Conservation (phyloP, 2,329 filamentous ascomycete species). For the Hymenoscyphus albidus region DNA sequence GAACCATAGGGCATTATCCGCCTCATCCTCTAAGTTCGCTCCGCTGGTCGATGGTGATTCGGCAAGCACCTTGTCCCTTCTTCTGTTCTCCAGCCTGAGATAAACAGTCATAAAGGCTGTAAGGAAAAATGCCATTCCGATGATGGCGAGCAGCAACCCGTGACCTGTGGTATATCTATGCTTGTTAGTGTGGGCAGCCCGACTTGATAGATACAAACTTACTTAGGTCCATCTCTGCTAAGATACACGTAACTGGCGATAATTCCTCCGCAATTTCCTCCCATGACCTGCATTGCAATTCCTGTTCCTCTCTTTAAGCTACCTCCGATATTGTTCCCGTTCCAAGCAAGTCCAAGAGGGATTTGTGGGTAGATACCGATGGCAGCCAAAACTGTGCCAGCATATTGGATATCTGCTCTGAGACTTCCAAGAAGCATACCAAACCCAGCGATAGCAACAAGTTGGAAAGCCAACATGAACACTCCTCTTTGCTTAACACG, state of each 20-base stretch:
- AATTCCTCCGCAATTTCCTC: conserved; percentile 81
- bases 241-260: conserved; percentile 49
- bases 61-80: conserved; percentile 40
- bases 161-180: conserved; percentile 43
- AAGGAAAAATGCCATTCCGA: conserved; percentile 46
- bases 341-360: conserved; percentile 80
- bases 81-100: conserved; percentile 52
- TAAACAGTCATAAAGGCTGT: conserved; percentile 55
- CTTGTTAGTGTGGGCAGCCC: not conserved
- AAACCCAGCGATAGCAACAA: conserved; percentile 73
- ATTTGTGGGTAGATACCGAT: conserved; percentile 76
- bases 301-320: conserved; percentile 87
- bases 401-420: conserved; percentile 68
- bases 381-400: conserved; percentile 77
- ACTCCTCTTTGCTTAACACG: conserved; percentile 69
- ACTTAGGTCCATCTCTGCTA: conserved; percentile 36
- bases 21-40: not conserved
- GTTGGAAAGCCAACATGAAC: conserved; percentile 58
- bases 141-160: conserved; percentile 41
- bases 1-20: not conserved
- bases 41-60: not conserved
- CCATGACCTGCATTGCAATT: conserved; percentile 81
- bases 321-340: conserved; percentile 83
- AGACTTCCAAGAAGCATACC: conserved; percentile 66
- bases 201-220: conserved; percentile 5